Evolutionary conservation across 768 basidiomycete species (phyloP), one percentile per base, ranked within the genome.

Genomic region (Kondoa subrosea): DNA sequence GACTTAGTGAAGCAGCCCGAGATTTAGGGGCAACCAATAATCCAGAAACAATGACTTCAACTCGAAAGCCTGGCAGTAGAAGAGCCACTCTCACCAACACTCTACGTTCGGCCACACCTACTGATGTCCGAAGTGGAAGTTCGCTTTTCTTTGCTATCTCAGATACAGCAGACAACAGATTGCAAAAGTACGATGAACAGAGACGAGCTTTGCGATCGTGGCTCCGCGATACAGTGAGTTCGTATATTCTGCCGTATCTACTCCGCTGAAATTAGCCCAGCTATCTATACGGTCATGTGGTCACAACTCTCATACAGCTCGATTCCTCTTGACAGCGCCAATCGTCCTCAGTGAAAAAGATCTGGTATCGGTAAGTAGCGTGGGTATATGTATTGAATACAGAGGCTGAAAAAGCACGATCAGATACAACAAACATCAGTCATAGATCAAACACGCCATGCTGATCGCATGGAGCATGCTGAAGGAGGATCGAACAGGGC

Each of bases 401-500:
- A n/a, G n/a, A n/a, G n/a, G n/a, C n/a, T n/a, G n/a, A n/a, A n/a
- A n/a, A n/a, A n/a, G n/a, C n/a, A 69, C 33, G 8, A 65, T 60
- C 68, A 69, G 56, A 69, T 71, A 32, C 57, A 34, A 26, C 64
- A 67, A 31, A 68, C 68, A 40, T 66, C 68, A 17, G 61, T 66
- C n/a, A 67, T 71, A 31, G 71, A 71, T 61, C 66, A 69, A 8
- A 68, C 67, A 14, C 65, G 71, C 16, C 61, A 68, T 1, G 25
- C 56, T 27, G 71, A 66, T 16, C 68, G 71, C 12, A 25, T 67
- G 1, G 32, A 26, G 1, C 64, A 61, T 8, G 71, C 71, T 0
- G 59, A 69, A n/a, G 34, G 32, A 1, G n/a, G 66, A 0, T n/a
- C 64, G 56, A 64, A 71, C n/a, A 34, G 57, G 3, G 66, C 68